These are phyloP conservation scores for Blastobotrys raffinosifermentans DNA, from an alignment of 1,139 yeast genomes.

Conservation along the genomic window DNA sequence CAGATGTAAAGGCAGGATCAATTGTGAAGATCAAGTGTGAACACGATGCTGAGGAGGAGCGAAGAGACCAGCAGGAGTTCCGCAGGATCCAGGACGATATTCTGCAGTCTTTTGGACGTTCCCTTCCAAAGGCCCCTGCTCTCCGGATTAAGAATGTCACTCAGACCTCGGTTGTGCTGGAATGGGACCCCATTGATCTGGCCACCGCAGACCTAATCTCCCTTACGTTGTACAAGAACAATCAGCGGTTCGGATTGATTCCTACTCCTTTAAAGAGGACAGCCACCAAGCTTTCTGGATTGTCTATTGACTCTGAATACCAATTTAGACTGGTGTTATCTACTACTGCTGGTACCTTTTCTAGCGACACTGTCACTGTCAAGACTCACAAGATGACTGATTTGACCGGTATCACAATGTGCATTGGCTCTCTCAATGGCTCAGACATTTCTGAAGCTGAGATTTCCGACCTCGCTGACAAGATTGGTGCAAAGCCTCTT, in stretches of 20 bases:
- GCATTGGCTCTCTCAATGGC: constrained; percentile 69
- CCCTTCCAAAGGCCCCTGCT: constrained; percentile 68
- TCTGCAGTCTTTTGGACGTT: constrained; percentile 62
- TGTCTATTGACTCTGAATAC: constrained; percentile 80
- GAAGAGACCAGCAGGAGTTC: constrained; percentile 53
- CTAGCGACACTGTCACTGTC: constrained; percentile 61
- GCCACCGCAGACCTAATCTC: constrained; percentile 81
- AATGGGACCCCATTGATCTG: constrained; percentile 82
- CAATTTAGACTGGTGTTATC: constrained; percentile 73
- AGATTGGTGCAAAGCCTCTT: constrained; percentile 80
- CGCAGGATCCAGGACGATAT: constrained; percentile 68
- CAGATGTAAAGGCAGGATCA: constrained; percentile 91
- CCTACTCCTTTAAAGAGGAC: constrained; percentile 78
- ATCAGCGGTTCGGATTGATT: constrained; percentile 71
- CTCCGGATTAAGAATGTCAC: constrained; percentile 72
- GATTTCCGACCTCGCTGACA: constrained; percentile 53
- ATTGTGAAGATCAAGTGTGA: constrained; percentile 82
- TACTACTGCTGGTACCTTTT: constrained; percentile 82
- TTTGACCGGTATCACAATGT: constrained; percentile 84
- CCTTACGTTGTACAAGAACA: constrained; percentile 73
- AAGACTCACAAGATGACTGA: constrained; percentile 96
- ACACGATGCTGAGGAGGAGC: constrained; percentile 67
- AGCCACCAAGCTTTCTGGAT: constrained; percentile 83
- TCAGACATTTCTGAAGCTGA: constrained; percentile 52
- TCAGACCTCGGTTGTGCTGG: constrained; percentile 90